Percentiles rank a stretch among this genome's conserved stretches.
phyloP scores from a whole-genome alignment of 345 rosid species.

The Rhodomyrtus tomentosa region DNA sequence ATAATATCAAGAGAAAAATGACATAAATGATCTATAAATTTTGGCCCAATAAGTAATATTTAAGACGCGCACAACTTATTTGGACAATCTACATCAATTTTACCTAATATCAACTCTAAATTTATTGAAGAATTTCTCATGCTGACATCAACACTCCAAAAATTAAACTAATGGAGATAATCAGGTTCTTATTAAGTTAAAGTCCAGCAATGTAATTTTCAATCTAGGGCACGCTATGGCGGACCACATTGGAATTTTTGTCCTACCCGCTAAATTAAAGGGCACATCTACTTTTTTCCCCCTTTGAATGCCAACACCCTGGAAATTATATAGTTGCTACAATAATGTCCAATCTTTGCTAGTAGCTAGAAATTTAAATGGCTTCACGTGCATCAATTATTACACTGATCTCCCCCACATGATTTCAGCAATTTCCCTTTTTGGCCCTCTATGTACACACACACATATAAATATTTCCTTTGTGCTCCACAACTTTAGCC shows the following conservation, averaged over 20 bases:
- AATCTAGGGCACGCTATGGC: not conserved
- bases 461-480: no score
- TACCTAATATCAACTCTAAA: no score
- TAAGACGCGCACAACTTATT: no score
- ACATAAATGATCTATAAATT: no score
- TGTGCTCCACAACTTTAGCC: not conserved
- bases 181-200: not conserved
- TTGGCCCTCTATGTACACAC: not conserved
- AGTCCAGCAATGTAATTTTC: not conserved
- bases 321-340: not conserved
- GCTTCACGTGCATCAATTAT: not conserved
- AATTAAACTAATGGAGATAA: not conserved
- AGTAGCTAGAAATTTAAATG: not conserved
- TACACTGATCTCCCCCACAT: not conserved
- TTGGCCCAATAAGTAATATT: no score
- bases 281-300: not conserved
- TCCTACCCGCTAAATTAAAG: not conserved
- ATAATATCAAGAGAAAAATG: not conserved
- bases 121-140: no score
- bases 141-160: not conserved
- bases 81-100: no score
- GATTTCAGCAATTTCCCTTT: not conserved
- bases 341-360: not conserved
- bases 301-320: not conserved
- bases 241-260: not conserved